A percentile compares a stretch with the other conserved stretches of the same genome.
Evolutionary conservation across 495 filamentous ascomycete species (phyloP).

Genomic region (Penicilliopsis zonata): DNA sequence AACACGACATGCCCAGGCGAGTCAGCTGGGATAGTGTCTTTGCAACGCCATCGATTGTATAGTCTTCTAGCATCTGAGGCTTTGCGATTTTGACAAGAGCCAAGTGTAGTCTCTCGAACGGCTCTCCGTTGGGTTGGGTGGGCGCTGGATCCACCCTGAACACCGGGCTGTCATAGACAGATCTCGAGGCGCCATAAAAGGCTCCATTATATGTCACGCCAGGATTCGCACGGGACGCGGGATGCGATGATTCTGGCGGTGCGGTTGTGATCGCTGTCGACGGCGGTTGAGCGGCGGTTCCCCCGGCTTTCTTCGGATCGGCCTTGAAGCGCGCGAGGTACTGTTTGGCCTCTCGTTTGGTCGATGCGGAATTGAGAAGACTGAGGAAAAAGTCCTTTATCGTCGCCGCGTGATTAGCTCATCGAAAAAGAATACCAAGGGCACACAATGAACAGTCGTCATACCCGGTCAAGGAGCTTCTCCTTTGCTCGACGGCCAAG

Average conservation of each 20-base stretch:
- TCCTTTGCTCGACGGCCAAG: slow-evolving; percentile 36
- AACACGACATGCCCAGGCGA: slow-evolving; percentile 66
- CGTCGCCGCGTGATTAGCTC: too few relatives aligned
- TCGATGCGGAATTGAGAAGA: slow-evolving; percentile 70
- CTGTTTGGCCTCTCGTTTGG: slow-evolving; percentile 79
- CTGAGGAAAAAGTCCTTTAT: slow-evolving; percentile 73
- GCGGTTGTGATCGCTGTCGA: slow-evolving; percentile 14
- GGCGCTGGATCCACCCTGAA: slow-evolving; percentile 40
- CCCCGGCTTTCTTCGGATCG: slow-evolving; percentile 12
- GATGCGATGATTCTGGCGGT: too few relatives aligned
- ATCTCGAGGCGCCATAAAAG: slow-evolving; percentile 45
- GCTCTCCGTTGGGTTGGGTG: slow-evolving; percentile 17
- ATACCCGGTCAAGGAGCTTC: slow-evolving; percentile 33
- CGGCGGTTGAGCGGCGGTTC: slow-evolving; percentile 5
- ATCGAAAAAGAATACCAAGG: not conserved
- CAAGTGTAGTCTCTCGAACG: slow-evolving; percentile 49
- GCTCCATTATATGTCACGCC: too few relatives aligned
- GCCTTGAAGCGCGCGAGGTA: slow-evolving; percentile 73
- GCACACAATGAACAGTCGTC: slow-evolving; percentile 1
- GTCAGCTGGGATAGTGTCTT: slow-evolving; percentile 74
- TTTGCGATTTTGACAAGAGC: slow-evolving; percentile 76
- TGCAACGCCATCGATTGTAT: slow-evolving; percentile 60
- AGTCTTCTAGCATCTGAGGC: slow-evolving; percentile 55
- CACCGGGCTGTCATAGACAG: slow-evolving; percentile 50
- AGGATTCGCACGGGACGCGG: slow-evolving; percentile 44